Evolutionary conservation across 2,329 filamentous ascomycete genomes (phyloP), one percentile per base, ranked within the genome.

Genomic region (Alternaria gaisen): DNA sequence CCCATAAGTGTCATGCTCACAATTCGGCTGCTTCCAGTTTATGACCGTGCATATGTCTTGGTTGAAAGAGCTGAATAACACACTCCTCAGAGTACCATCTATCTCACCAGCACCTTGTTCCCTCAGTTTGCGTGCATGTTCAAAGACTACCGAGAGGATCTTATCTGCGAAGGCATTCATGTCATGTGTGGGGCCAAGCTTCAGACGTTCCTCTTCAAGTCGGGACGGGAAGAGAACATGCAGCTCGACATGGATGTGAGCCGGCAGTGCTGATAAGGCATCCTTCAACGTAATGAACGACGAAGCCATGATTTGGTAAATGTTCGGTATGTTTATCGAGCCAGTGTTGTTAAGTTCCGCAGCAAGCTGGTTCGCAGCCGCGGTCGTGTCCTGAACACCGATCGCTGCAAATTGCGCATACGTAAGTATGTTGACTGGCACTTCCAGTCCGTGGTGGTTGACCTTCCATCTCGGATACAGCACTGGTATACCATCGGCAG

Each of bases 11-110:
- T 12, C 42, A 28, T 22, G 80, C 86, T 80, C 77, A 90, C 88
- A 99, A 76, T 98, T 99, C 3, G 95, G 95, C 79, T 99, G 95
- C 79, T 99, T 99, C 95, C 95, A 99, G 80, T 99, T 99, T 71
- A 99, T 82, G 5, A 94, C 94, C 16, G 92, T 96, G 80, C 95
- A 99, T 20, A 98, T 87, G 65, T 90, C 91, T 12, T 92, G 85
- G 75, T 97, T 97, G 79, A 94, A 97, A 22, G 93, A 97, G 71
- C 92, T 96, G 77, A 99, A 97, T 11, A 97, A 92, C 53, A 99
- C 90, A 12, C 92, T 97, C 41, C 94, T 86, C 68, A 95, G 89
- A 16, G 89, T 87, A 56, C 92, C 89, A 9, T 92, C 76, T 44
- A 75, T 72, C 48, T 77, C 88, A 6, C 75, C 75, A 10, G 70